Evolutionary conservation across 306 rosid species (phyloP).

Genomic region (Cicer pinnatifidum): DNA sequence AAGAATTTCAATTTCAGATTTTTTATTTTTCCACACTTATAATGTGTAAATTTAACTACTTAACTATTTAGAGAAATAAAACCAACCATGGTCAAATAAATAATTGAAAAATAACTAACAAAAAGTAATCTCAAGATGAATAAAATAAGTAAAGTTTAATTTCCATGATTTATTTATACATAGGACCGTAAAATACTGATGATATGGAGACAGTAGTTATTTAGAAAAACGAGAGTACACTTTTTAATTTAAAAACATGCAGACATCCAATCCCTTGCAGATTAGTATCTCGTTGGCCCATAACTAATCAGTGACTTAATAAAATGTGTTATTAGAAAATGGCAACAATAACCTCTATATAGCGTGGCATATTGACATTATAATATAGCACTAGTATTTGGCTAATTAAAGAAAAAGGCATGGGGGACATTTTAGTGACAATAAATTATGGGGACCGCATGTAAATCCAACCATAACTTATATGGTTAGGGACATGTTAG

Average conservation of each 20-base stretch:
- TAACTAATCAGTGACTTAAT: conserved; percentile 41
- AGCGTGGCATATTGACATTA: not conserved
- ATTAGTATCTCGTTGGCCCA: conserved; percentile 48
- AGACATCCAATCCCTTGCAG: conserved; percentile 47
- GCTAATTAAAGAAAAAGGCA: conserved; percentile 35
- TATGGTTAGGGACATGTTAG: conserved; percentile 45
- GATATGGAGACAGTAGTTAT: too few relatives aligned
- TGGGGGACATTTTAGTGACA: conserved; percentile 44
- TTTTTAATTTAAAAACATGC: conserved; percentile 41
- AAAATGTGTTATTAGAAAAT: conserved; percentile 23
- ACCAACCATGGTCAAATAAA: too few relatives aligned
- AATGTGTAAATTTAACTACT: too few relatives aligned
- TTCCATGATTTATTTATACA: too few relatives aligned
- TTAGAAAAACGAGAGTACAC: too few relatives aligned
- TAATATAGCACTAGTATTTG: not conserved
- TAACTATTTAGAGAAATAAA: too few relatives aligned
- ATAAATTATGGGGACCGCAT: conserved; percentile 51
- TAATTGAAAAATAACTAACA: too few relatives aligned
- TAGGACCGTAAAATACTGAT: too few relatives aligned
- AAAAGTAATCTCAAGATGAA: too few relatives aligned
- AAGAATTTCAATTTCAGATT: too few relatives aligned
- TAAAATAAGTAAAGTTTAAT: too few relatives aligned
- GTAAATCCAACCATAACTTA: conserved; percentile 34
- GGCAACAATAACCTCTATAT: conserved; percentile 12
- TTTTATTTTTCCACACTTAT: too few relatives aligned